Evolutionary conservation across 805 yeast species (phyloP), one percentile per base, ranked within the genome.

Genomic region (Starmerella riodocensis): DNA sequence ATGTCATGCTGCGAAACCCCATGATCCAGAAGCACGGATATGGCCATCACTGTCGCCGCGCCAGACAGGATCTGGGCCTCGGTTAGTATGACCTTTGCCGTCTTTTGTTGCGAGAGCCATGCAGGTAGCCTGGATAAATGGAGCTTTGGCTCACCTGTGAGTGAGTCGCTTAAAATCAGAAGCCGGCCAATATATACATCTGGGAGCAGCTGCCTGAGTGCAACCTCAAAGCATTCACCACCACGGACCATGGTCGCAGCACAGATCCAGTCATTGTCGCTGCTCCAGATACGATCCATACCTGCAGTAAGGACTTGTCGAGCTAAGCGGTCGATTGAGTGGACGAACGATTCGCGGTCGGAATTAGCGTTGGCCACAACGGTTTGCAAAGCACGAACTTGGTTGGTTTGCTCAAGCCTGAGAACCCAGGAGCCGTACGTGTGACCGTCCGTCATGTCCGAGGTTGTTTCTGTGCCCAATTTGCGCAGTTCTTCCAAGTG

Each of bases 21-120:
- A 55, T 88, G 93, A 54, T 88, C 97, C 13, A 81, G 50, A 35
- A 88, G 62, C 3, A 88, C 85, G 51, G 84, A 91, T 32, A 83
- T 73, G 0, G 96, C 94, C 97, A 88, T 91, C 31, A 84, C 79
- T 1, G 86, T 77, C 0, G 94, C 94, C 0, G 95, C 93, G 2
- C 97, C 98, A 23, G 93, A 76, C 24, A 83, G 77, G 35, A 84
- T 67, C 56, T 88, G 95, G 0, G 94, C 83, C 54, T 88, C 96
- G 53, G 83, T 72, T 35, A 88, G 59, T 7, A 88, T 59, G 1
- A 83, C 73, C 44, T 70, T 72, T 17, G 47, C 36, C 13, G 41
- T 22, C 13, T 14, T 17, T 6, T 19, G 20, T 4, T 29, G 18
- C 2, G 45, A 52, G 5, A 51, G 47, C 35, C 45, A 46, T 0